Evolutionary conservation across 2,329 filamentous ascomycete genomes (phyloP).

Genomic region (Sarocladium oryzae): DNA sequence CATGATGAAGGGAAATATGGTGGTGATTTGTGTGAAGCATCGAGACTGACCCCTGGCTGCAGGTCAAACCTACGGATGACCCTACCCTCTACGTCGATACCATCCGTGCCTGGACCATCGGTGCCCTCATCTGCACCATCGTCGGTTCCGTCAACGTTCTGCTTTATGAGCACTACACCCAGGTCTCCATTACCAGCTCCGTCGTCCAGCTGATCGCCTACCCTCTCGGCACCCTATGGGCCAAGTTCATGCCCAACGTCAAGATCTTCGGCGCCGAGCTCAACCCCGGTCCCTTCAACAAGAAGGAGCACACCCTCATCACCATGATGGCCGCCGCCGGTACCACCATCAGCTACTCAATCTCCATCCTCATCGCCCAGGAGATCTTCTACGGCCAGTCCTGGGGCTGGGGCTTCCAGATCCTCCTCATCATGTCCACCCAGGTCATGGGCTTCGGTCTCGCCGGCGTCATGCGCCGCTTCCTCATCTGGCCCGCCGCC

Average conservation of each 20-base stretch:
- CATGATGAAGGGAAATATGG: too few relatives aligned
- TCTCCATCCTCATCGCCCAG: constrained; percentile 16
- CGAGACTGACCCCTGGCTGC: too few relatives aligned
- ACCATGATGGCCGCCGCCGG: constrained; percentile 46
- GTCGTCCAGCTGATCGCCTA: constrained; percentile 26
- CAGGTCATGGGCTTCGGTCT: constrained; percentile 51
- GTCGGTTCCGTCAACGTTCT: constrained; percentile 52
- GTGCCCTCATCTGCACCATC: constrained; percentile 46
- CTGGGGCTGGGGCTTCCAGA: constrained; percentile 37
- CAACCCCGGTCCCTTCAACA: constrained; percentile 43
- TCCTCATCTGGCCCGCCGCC: constrained; percentile 51
- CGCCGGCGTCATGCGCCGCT: constrained; percentile 49
- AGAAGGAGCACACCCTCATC: constrained; percentile 48
- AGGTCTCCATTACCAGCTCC: constrained; percentile 22
- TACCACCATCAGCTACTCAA: constrained; percentile 33
- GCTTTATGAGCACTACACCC: constrained; percentile 10
- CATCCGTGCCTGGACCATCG: constrained; percentile 58
- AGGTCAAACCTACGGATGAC: constrained; percentile 26
- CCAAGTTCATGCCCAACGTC: constrained; percentile 24
- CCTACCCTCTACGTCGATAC: constrained; percentile 45
- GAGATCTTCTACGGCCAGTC: constrained; percentile 36
- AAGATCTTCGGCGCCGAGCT: constrained; percentile 15
- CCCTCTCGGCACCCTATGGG: constrained; percentile 26
- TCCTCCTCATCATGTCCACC: constrained; percentile 6
- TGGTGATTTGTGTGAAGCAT: too few relatives aligned